phyloP scores from a whole-genome alignment of 2,329 filamentous ascomycete species.

The Dothidotthia symphoricarpi region DNA sequence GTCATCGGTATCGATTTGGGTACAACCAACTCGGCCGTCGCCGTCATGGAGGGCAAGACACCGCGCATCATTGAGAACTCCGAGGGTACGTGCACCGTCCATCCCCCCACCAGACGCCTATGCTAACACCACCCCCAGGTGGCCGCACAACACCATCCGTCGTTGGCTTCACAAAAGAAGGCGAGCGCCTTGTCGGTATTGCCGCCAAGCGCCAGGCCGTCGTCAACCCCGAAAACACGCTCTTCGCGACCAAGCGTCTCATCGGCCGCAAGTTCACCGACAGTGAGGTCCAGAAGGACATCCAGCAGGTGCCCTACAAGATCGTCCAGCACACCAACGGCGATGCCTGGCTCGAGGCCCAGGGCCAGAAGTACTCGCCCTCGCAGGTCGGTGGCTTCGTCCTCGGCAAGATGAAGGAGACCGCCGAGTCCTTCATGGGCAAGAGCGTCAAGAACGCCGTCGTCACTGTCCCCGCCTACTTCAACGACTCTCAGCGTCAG shows the following conservation, averaged over 20 bases:
- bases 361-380: conserved; percentile 92
- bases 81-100: conserved; percentile 62
- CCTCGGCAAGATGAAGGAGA: conserved; percentile 96
- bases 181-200: conserved; percentile 94
- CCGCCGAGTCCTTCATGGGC: conserved; percentile 92
- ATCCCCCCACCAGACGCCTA: conserved; percentile 3
- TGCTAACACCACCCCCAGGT: conserved; percentile 42
- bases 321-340: conserved; percentile 88
- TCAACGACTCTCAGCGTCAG: conserved; percentile 65
- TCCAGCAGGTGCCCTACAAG: conserved; percentile 99
- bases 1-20: conserved; percentile 99
- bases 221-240: conserved; percentile 94
- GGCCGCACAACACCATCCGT: conserved; percentile 54
- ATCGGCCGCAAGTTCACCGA: conserved; percentile 96
- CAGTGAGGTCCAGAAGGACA: conserved; percentile 90
- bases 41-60: conserved; percentile 94
- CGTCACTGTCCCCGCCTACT: conserved; percentile 83
- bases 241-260: conserved; percentile 97
- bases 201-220: conserved; percentile 98
- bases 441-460: conserved; percentile 95
- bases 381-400: conserved; percentile 98
- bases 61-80: conserved; percentile 98
- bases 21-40: conserved; percentile 96
- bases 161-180: conserved; percentile 93
- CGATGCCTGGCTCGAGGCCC: conserved; percentile 80